A percentile compares a stretch with the other conserved stretches of the same genome.
Evolutionary conservation across 495 filamentous ascomycete species (phyloP).

Genomic region (Daldinia grandis): DNA sequence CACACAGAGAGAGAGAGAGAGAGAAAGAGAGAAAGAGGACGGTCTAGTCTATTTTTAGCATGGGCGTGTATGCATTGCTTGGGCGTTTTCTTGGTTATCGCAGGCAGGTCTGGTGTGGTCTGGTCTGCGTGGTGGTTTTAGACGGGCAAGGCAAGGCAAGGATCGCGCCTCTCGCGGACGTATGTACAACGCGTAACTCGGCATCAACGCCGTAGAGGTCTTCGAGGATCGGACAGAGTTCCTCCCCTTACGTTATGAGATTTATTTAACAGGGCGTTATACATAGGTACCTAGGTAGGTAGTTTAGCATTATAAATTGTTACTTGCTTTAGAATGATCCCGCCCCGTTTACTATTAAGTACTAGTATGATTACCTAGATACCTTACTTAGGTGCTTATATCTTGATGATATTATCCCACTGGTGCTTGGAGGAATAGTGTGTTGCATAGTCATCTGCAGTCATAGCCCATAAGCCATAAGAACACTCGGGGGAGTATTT

Average conservation of each 20-base stretch:
- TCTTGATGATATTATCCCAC: too few relatives aligned
- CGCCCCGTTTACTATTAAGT: neutral
- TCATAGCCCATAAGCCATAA: too few relatives aligned
- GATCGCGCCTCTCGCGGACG: neutral
- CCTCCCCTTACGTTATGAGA: neutral
- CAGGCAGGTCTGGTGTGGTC: neutral
- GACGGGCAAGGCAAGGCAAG: constrained; percentile 1
- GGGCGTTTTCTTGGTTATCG: constrained; percentile 15
- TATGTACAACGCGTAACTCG: neutral
- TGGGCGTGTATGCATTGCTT: constrained; percentile 24
- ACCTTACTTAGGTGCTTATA: too few relatives aligned
- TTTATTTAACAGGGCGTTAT: neutral
- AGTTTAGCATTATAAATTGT: neutral
- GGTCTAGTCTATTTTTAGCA: constrained; percentile 4
- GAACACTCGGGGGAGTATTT: too few relatives aligned
- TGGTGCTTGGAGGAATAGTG: too few relatives aligned
- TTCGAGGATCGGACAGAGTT: neutral
- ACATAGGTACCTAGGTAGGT: neutral
- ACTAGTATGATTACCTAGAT: too few relatives aligned
- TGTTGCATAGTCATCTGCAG: too few relatives aligned
- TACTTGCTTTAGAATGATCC: neutral
- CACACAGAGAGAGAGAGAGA: too few relatives aligned
- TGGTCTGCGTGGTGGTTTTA: constrained; percentile 1
- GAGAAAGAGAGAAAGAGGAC: neutral
- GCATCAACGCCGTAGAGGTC: neutral